Evolutionary conservation across 225 moss, liverwort and hornwort genomes (phyloP).

Genomic region (Straminergon stramineum): DNA sequence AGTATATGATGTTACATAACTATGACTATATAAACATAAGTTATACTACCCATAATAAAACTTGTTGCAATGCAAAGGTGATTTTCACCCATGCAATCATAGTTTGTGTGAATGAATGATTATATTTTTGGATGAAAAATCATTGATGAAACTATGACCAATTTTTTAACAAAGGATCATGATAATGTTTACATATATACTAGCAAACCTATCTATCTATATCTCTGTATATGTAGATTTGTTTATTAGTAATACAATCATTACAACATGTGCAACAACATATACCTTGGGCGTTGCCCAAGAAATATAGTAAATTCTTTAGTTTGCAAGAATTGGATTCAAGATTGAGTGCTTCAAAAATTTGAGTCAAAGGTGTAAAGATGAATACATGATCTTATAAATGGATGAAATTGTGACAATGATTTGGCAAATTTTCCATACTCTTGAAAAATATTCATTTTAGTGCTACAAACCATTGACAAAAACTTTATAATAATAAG

Average conservation of each 20-base stretch:
- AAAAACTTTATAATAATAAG: no score
- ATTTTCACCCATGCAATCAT: neutral
- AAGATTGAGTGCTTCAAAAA: no score
- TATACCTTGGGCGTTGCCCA: neutral
- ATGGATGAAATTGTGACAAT: no score
- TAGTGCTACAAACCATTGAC: no score
- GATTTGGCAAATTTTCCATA: no score
- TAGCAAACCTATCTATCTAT: neutral
- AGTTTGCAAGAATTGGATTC: neutral
- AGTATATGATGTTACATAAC: neutral
- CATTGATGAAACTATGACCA: rapidly evolving
- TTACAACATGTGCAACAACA: neutral
- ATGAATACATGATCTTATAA: no score
- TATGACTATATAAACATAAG: neutral
- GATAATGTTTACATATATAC: neutral
- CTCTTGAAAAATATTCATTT: no score
- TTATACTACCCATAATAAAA: neutral
- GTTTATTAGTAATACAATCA: neutral
- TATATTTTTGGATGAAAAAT: neutral
- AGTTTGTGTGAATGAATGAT: neutral
- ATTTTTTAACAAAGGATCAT: neutral
- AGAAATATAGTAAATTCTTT: neutral
- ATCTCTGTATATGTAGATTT: neutral
- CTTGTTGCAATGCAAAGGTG: neutral
- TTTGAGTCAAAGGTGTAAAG: no score